Base-by-base conservation (phyloP, 2,329 filamentous ascomycete species). In the Colletotrichum echinochloae region DNA sequence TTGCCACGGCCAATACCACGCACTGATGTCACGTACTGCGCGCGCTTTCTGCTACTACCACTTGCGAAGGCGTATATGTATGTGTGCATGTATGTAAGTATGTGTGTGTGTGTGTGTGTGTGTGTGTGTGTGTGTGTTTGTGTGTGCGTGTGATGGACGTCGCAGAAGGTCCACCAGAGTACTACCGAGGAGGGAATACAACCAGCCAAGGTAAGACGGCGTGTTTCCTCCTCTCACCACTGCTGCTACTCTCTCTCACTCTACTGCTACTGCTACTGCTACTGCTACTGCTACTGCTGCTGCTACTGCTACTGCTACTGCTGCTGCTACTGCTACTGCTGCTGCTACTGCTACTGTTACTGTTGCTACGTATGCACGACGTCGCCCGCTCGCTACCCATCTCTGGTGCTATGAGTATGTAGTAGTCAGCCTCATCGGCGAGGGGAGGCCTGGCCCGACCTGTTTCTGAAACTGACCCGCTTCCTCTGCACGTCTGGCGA, bases 381-480 rank as follows among this genome's bases (percentile, higher is more conserved):
- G 9, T 23, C 20, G 11, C n/a, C 41, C 52, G 23, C 46, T n/a
- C 49, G 11, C 11, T 7, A 35, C 41, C 51, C 41, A 33, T 37
- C 12, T n/a, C n/a, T n/a, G n/a, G n/a, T n/a, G n/a, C n/a, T n/a
- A n/a, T n/a, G n/a, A n/a, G n/a, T n/a, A n/a, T n/a, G n/a, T n/a
- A n/a, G n/a, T n/a, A n/a, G 55, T 30, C 52, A 68, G 68, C 68
- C 59, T 71, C 59, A 30, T 52, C 37, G 30, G 39, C 64, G 30
- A 51, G 65, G 39, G 35, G 48, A 14, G 37, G 37, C 37, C 35
- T 26, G 46, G 59, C 37, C 57, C 65, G n/a, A 68, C 64, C 65
- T 71, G 64, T 51, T 67, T 71, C 64, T 71, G 68, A 71, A 71
- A 71, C 68, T 57, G 57, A 59, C 49, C 64, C 68, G 68, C 46